phyloP scores from a whole-genome alignment of 495 filamentous ascomycete genomes.

The Talaromyces liani region DNA sequence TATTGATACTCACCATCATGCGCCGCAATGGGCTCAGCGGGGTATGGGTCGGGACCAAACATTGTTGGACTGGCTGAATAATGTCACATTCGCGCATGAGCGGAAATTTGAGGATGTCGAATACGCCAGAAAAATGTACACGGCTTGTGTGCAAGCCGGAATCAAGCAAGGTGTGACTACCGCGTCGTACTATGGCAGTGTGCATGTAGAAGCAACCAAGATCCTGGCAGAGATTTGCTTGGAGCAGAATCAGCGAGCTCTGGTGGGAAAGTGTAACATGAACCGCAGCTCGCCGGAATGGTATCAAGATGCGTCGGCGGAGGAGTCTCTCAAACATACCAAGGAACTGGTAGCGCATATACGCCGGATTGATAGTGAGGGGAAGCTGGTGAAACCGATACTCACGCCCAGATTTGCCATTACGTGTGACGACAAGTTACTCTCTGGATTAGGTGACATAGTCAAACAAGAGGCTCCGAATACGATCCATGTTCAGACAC shows the following conservation, averaged over 20 bases:
- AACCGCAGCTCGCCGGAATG: slow-evolving; percentile 52
- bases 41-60: slow-evolving; percentile 51
- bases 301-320: slow-evolving; percentile 45
- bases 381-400: slow-evolving; percentile 44
- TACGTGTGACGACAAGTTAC: slow-evolving; percentile 44
- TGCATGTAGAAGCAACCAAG: slow-evolving; percentile 49
- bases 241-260: slow-evolving; percentile 50
- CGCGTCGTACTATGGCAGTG: slow-evolving; percentile 56
- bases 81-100: slow-evolving; percentile 57
- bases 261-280: slow-evolving; percentile 63
- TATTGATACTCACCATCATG: slow-evolving; percentile 59
- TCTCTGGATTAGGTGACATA: slow-evolving; percentile 45
- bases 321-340: slow-evolving; percentile 44
- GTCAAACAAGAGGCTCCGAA: slow-evolving; percentile 37
- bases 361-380: slow-evolving; percentile 29
- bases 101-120: slow-evolving; percentile 44
- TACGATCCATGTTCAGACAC: slow-evolving; percentile 51
- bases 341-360: slow-evolving; percentile 44
- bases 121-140: slow-evolving; percentile 47
- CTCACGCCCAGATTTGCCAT: slow-evolving; percentile 61
- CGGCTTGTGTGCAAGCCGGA: slow-evolving; percentile 45
- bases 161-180: slow-evolving; percentile 59
- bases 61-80: slow-evolving; percentile 52
- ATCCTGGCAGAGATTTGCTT: slow-evolving; percentile 53
- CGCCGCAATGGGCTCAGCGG: slow-evolving; percentile 56